phyloP scores from a whole-genome alignment of 2,329 filamentous ascomycete species.

The Daldinia sp. region DNA sequence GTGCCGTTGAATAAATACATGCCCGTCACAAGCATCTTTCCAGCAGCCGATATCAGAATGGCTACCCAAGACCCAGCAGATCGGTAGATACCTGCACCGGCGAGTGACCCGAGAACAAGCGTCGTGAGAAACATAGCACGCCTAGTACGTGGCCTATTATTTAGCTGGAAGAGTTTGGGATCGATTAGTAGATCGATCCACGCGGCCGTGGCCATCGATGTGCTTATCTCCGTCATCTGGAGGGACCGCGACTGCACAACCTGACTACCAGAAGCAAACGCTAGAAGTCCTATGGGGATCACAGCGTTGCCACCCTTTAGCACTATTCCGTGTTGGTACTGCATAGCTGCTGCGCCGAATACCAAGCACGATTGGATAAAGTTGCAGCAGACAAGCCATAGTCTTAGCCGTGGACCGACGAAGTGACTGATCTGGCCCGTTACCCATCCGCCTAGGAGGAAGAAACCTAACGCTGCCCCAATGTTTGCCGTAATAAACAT shows the following conservation, averaged over 20 bases:
- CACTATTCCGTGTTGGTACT: conserved; percentile 56
- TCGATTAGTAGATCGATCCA: conserved; percentile 72
- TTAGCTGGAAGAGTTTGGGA: conserved; percentile 58
- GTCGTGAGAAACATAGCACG: conserved; percentile 62
- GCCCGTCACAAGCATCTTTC: conserved; percentile 60
- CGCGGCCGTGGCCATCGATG: conserved; percentile 73
- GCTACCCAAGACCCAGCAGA: conserved; percentile 58
- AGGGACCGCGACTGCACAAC: conserved; percentile 68
- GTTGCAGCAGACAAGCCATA: conserved; percentile 68
- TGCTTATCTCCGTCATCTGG: conserved; percentile 70
- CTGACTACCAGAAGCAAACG: conserved; percentile 68
- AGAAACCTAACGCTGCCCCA: conserved; percentile 66
- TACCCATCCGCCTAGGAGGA: conserved; percentile 65
- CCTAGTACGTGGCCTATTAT: conserved; percentile 64
- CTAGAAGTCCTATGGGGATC: conserved; percentile 63
- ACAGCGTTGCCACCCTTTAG: conserved; percentile 56
- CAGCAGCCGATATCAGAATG: conserved; percentile 58
- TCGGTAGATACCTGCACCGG: conserved; percentile 64
- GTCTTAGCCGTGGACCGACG: conserved; percentile 62
- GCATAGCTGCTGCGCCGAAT: conserved; percentile 64
- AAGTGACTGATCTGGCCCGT: conserved; percentile 69
- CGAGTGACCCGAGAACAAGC: conserved; percentile 62
- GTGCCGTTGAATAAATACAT: conserved; percentile 59
- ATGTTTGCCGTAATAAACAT: conserved; percentile 67
- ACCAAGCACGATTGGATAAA: conserved; percentile 67